phyloP scores from a whole-genome alignment of 2,329 filamentous ascomycete genomes.

The Arthrinium puccinioides region DNA sequence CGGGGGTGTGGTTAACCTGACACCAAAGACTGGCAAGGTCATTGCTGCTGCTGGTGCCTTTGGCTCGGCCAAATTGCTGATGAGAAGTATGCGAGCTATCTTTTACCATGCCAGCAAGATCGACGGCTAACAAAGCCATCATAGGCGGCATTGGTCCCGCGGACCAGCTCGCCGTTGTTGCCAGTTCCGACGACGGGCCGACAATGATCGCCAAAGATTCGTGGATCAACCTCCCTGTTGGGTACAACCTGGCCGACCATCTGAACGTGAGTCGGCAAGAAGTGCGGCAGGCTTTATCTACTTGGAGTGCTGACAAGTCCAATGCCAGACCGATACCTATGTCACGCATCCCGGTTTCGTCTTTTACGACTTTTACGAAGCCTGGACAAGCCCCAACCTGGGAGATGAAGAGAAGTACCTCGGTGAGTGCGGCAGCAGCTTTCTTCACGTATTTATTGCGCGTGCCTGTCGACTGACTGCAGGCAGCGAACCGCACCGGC shows the following conservation, averaged over 20 bases:
- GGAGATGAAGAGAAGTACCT: constrained; percentile 38
- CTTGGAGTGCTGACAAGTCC: constrained; percentile 1
- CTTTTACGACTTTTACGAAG: constrained; percentile 60
- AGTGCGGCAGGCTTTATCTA: not conserved
- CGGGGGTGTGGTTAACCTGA: constrained; percentile 53
- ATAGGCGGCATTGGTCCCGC: constrained; percentile 52
- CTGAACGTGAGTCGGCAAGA: constrained; percentile 31
- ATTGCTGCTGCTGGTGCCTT: constrained; percentile 63
- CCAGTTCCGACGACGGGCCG: constrained; percentile 39
- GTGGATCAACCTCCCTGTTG: constrained; percentile 54
- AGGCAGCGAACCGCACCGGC: constrained; percentile 13
- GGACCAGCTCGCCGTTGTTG: constrained; percentile 50
- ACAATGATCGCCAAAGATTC: constrained; percentile 41
- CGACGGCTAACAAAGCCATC: constrained; percentile 7
- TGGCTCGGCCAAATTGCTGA: constrained; percentile 61
- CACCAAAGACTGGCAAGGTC: constrained; percentile 52
- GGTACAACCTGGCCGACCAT: constrained; percentile 52
- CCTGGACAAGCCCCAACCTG: constrained; percentile 41
- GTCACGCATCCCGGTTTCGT: constrained; percentile 34
- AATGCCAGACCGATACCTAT: constrained; percentile 38
- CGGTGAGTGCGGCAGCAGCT: constrained; percentile 23
- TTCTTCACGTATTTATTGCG: no score
- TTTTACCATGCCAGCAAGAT: no score
- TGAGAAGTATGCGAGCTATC: constrained; percentile 47
- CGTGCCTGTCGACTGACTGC: no score